Conservation (phyloP, 257 asterid species). For the Solanum raphanifolium region DNA sequence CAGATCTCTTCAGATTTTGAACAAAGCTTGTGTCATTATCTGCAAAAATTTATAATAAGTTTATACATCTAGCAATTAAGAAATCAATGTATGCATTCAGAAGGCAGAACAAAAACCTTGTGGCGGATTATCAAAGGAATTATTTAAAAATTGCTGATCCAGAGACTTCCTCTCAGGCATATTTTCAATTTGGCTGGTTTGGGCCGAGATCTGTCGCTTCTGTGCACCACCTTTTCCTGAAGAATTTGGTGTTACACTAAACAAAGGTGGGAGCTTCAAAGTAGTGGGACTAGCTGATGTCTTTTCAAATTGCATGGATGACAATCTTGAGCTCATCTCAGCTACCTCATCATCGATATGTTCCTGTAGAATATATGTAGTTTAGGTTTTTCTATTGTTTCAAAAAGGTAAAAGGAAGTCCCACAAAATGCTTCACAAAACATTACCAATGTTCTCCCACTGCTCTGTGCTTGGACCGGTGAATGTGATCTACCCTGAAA, state of each 20-base stretch:
- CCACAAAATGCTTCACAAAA: background rate
- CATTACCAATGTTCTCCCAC: slow-evolving; percentile 65
- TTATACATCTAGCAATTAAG: background rate
- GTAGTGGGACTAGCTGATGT: slow-evolving; percentile 68
- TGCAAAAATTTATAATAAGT: slow-evolving; percentile 24
- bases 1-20: slow-evolving; percentile 84
- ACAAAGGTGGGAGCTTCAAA: slow-evolving; percentile 88
- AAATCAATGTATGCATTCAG: slow-evolving; percentile 4
- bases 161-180: slow-evolving; percentile 35
- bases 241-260: slow-evolving; percentile 82
- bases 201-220: slow-evolving; percentile 54
- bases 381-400: background rate
- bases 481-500: slow-evolving; percentile 54
- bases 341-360: slow-evolving; percentile 52
- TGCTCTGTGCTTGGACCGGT: slow-evolving; percentile 61
- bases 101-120: slow-evolving; percentile 43
- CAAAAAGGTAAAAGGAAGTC: background rate
- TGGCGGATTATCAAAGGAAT: slow-evolving; percentile 29
- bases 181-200: slow-evolving; percentile 39
- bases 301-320: slow-evolving; percentile 75
- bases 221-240: slow-evolving; percentile 74
- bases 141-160: slow-evolving; percentile 40
- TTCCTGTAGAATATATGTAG: slow-evolving; percentile 38
- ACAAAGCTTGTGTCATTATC: slow-evolving; percentile 60
- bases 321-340: slow-evolving; percentile 65